Base-by-base conservation (phyloP, 2,329 filamentous ascomycete genomes). In the Colletotrichum karsti region DNA sequence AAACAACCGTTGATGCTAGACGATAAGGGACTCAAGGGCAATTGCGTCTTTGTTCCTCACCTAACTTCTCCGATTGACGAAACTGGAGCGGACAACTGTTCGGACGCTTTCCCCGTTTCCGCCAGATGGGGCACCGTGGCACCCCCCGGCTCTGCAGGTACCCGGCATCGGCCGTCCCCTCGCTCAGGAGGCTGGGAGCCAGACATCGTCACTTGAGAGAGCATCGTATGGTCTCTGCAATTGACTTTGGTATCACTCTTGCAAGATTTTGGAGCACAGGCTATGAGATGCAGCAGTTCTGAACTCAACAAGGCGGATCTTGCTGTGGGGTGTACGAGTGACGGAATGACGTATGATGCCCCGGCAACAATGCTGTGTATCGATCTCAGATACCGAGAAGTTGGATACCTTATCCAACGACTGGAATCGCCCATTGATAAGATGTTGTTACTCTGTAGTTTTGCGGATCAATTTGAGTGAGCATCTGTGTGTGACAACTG, bases 111-210 rank as follows among this genome's bases (percentile, higher is more conserved):
- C 54, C 51, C 53, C 46, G 60, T 63, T 59, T 67, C 60, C 53
- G 64, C 53, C 22, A 26, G 24, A 64, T 53, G 37, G 59, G 53
- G 39, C 44, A 37, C 30, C 42, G 41, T 30, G 42, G 57, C 28
- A n/a, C 15, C 22, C 64, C 46, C 60, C 53, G 44, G 53, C 60
- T 48, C 44, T 58, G 60, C 60, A 67, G 60, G 60, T 59, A 67
- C 60, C 60, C 53, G 54, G 64, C 60, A 67, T 67, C 60, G 64
- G 60, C 64, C 33, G 9, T 35, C 51, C 42, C 51, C 51, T 50
- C 60, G 33, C 33, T 48, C 18, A 26, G 46, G 46, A 39, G 46
- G 54, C 46, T 64, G 46, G 60, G n/a, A 13, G 20, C 12, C 35
- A 41, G 46, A n/a, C 41, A 22, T 22, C 18, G 28, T 18, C 20